These are phyloP conservation scores for Aspergillus ibericus DNA, from an alignment of 2,329 filamentous ascomycete species.

Conservation along the genomic window DNA sequence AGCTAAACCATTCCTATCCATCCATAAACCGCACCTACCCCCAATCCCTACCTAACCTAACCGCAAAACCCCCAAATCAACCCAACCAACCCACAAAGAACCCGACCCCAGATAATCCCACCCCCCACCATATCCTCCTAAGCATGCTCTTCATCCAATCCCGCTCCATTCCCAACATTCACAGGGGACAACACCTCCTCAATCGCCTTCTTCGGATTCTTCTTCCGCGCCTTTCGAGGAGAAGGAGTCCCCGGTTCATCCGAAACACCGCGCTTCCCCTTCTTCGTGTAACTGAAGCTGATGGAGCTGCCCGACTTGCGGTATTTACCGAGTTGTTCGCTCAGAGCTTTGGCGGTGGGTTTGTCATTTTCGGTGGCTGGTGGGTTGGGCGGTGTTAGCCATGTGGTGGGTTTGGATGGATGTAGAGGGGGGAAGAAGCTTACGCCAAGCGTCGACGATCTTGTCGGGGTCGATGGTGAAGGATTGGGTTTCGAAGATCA, in stretches of 20 bases:
- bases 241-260: not conserved
- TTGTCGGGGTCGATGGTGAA: slow-evolving; percentile 3
- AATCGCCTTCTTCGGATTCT: not conserved
- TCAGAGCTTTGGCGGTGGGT: not conserved
- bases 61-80: not conserved
- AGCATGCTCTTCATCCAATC: not conserved
- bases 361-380: not conserved
- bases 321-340: not conserved
- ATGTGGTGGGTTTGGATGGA: not conserved
- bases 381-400: not conserved
- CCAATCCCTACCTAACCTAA: not conserved
- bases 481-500: slow-evolving; percentile 3
- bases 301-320: not conserved
- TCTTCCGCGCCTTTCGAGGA: not conserved
- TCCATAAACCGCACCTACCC: not conserved
- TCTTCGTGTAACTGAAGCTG: not conserved
- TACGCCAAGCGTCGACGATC: slow-evolving; percentile 3
- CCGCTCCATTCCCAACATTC: not conserved
- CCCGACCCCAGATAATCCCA: not conserved
- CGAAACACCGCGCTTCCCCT: not conserved
- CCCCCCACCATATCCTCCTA: not conserved
- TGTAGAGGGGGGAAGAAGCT: not conserved
- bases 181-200: not conserved
- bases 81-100: not conserved
- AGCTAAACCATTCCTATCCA: not conserved